phyloP scores from a whole-genome alignment of 257 asterid species.

The Nicotiana benthamiana region DNA sequence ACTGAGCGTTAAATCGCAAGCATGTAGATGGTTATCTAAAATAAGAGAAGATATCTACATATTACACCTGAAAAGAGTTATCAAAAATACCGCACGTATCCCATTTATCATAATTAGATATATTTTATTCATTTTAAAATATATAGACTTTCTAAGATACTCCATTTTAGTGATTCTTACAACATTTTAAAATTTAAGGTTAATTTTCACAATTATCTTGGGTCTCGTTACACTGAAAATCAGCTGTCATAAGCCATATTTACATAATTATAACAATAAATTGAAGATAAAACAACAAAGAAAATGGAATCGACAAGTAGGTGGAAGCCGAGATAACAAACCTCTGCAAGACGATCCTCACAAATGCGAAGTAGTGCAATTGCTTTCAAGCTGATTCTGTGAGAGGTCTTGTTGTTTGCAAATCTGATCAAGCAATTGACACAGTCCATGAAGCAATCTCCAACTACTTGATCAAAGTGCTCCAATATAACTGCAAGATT shows the following conservation, averaged over 20 bases:
- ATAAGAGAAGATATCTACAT: not conserved
- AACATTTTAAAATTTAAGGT: not conserved
- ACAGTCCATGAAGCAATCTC: slow-evolving; percentile 99
- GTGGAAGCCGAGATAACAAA: slow-evolving; percentile 15
- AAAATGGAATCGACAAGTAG: not conserved
- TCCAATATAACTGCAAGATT: slow-evolving; percentile 83
- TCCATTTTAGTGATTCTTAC: not conserved
- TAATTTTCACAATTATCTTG: not conserved
- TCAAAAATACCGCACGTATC: not conserved
- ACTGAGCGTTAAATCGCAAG: not conserved
- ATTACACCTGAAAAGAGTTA: not conserved
- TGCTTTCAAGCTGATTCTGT: slow-evolving; percentile 93
- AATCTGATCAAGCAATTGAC: slow-evolving; percentile 98
- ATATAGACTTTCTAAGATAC: not conserved
- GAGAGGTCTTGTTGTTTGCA: slow-evolving; percentile 90
- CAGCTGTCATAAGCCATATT: not conserved
- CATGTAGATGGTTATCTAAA: not conserved
- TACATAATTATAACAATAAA: not conserved
- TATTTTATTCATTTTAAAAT: not conserved
- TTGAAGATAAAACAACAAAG: not conserved
- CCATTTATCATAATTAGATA: not conserved
- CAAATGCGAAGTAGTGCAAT: slow-evolving; percentile 98
- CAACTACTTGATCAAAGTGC: slow-evolving; percentile 97
- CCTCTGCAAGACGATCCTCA: slow-evolving; percentile 99
- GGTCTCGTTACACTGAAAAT: not conserved